Percentiles rank a stretch among this genome's conserved stretches.
Conservation (phyloP, 768 basidiomycete species). For the Lyophyllum atratum region DNA sequence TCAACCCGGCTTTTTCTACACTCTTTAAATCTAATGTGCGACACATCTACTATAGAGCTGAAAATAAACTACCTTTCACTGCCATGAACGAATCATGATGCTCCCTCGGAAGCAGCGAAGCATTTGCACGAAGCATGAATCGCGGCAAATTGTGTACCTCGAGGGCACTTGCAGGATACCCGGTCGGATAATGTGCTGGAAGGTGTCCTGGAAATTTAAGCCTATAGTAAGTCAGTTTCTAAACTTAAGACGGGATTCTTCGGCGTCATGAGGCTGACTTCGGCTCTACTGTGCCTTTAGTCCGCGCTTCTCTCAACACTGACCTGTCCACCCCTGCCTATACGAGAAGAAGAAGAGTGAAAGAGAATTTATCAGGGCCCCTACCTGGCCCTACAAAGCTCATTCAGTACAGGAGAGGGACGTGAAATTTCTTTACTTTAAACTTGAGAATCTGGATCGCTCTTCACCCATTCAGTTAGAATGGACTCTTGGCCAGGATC, state of each 20-base stretch:
- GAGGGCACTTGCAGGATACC: background rate
- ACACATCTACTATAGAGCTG: background rate
- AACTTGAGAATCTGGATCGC: background rate
- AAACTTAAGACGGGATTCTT: constrained; percentile 2
- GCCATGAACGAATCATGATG: background rate
- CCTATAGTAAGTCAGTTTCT: background rate
- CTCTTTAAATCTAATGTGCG: constrained; percentile 26
- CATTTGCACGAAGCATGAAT: background rate
- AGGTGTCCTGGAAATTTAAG: constrained; percentile 2
- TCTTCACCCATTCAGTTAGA: background rate
- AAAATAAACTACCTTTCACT: constrained; percentile 3
- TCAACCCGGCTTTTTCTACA: constrained; percentile 38
- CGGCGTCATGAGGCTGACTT: background rate
- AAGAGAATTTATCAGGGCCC: background rate
- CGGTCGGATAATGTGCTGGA: background rate
- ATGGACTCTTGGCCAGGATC: background rate
- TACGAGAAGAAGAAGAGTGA: background rate
- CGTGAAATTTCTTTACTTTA: background rate
- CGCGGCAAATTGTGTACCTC: background rate
- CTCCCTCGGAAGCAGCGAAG: background rate
- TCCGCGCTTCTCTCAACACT: background rate
- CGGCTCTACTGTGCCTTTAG: background rate
- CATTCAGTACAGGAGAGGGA: background rate
- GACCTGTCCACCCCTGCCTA: background rate
- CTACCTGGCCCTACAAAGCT: background rate